Evolutionary conservation across 371 early-diverging fungal genomes (phyloP).

Genomic region (Astathelohania contejeani): DNA sequence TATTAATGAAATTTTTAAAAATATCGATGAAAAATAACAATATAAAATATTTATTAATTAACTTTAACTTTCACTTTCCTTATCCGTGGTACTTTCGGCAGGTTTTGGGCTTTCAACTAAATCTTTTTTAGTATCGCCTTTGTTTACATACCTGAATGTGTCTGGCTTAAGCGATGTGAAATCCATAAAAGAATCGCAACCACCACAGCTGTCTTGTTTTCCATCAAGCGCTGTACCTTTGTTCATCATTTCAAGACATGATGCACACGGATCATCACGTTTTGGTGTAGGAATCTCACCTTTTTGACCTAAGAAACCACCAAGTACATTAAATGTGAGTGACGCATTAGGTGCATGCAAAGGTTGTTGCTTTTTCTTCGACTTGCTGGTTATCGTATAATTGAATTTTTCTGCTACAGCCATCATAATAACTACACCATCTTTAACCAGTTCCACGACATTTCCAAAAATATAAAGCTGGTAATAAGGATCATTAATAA

Average conservation of each 20-base stretch:
- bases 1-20: no score
- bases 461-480: conserved; percentile 7
- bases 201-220: conserved; percentile 4
- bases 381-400: background rate
- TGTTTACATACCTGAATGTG: conserved; percentile 1
- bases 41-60: no score
- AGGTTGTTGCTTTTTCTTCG: background rate
- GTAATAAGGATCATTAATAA: conserved; percentile 5
- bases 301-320: conserved; percentile 15
- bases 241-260: conserved; percentile 19
- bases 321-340: conserved; percentile 16
- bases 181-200: conserved; percentile 6
- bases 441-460: conserved; percentile 6
- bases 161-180: conserved; percentile 1
- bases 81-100: no score
- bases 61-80: no score
- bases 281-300: background rate
- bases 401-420: conserved; percentile 15
- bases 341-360: background rate
- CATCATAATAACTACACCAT: conserved; percentile 11
- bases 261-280: conserved; percentile 10
- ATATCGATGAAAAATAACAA: no score
- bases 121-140: no score
- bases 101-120: no score
- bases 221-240: conserved; percentile 5